Base-by-base conservation (phyloP, 1,284 basidiomycete species). In the Apiotrichum siamense region DNA sequence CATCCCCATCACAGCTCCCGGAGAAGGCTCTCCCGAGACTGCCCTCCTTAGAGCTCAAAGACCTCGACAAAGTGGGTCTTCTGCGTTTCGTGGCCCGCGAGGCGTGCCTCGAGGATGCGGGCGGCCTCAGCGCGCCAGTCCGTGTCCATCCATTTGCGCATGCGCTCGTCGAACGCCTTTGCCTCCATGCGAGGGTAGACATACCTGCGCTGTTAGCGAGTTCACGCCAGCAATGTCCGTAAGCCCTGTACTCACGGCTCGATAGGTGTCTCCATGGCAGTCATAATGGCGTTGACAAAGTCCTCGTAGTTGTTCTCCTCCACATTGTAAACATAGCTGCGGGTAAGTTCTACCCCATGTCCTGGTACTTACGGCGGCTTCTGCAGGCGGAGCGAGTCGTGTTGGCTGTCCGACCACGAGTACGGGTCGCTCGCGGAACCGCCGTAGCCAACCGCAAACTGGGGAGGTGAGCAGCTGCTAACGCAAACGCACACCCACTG, bases 281-380 rank as follows among this genome's bases (percentile, higher is more conserved):
- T 29, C 42, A 52, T 23, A 49, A 65, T 45, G 0, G 63, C 63
- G 17, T 25, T 39, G 4, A 59, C 36, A 23, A 63, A 54, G 21
- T 44, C 61, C 6, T 56, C 45, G 17, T 57, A 55, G 50, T 65
- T 55, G 49, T 44, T 42, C 40, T 54, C 50, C 20, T 50, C 46
- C 33, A 63, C 58, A 31, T 63, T 49, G 50, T 65, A 65, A 31
- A 63, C 61, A 23, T 49, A 48, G 37, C 49, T 50, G 35, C 11
- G 15, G 15, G 13, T 17, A 18, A 26, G 37, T 13, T 33, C 25
- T 17, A 15, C 4, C 31, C 9, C n/a, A 11, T 11, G 4, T 12
- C 4, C 6, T 7, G 20, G 9, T 3, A 50, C 49, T 55, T 29
- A 58, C 44, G 61, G 61, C 13, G 61, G 59, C 15, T 50, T 40